Evolutionary conservation across 140 eudicot genomes (phyloP).

Genomic region (Anethum foeniculum): DNA sequence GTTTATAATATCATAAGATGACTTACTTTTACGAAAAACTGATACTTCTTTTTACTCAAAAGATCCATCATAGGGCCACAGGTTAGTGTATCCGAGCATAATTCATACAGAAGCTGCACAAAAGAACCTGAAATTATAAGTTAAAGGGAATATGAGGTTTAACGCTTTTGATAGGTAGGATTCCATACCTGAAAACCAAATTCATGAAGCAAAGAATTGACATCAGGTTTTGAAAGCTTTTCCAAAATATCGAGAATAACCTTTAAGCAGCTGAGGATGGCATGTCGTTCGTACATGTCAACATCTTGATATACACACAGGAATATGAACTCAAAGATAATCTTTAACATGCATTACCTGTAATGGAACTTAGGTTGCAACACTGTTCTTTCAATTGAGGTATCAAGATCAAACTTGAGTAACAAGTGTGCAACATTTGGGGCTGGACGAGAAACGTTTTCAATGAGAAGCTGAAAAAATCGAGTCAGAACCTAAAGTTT

Average conservation of each 20-base stretch:
- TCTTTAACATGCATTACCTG: constrained; percentile 36
- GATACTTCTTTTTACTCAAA: constrained; percentile 73
- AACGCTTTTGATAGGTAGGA: constrained; percentile 4
- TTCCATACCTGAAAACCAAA: constrained; percentile 88
- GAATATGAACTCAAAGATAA: neutral
- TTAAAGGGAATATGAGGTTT: neutral
- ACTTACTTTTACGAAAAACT: constrained; percentile 78
- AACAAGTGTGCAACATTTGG: constrained; percentile 86
- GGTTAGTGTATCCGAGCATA: constrained; percentile 80
- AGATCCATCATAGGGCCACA: constrained; percentile 79
- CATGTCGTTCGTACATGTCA: constrained; percentile 9
- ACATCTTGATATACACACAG: constrained; percentile 8
- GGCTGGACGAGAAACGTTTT: constrained; percentile 79
- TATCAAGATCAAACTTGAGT: constrained; percentile 80
- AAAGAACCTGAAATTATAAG: constrained; percentile 4
- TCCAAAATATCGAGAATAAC: constrained; percentile 89
- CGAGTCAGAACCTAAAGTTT: neutral
- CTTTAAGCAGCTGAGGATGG: constrained; percentile 72
- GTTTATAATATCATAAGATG: neutral
- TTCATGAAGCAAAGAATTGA: constrained; percentile 81
- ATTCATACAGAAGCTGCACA: constrained; percentile 84
- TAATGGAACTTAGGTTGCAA: constrained; percentile 87
- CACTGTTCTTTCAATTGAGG: constrained; percentile 72
- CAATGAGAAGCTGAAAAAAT: constrained; percentile 72
- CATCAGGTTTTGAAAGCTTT: constrained; percentile 69